Evolutionary conservation across 768 basidiomycete species (phyloP), one percentile per base, ranked within the genome.

Genomic region (Tylopilus sp.): DNA sequence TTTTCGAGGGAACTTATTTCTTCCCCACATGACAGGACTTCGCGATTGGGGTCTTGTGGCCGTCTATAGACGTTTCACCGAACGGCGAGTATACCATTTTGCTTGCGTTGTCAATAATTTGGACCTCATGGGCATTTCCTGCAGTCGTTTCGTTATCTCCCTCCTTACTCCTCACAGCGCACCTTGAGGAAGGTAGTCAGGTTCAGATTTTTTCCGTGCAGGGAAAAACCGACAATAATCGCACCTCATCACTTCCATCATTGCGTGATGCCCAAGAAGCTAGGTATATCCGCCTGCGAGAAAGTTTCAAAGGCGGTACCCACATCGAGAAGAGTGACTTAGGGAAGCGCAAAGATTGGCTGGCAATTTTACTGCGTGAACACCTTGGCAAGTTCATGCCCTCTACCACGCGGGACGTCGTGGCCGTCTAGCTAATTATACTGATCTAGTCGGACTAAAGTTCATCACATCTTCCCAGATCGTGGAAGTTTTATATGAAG

Each of bases 31-130:
- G 57, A 56, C 63, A 87, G 85, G 69, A 75, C 40, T 84, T 85
- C 66, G 80, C 84, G 13, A 73, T 90, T 48, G 90, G 89, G 6
- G 71, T 84, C 42, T 78, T 80, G 60, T 92, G 89, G 89, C 88
- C 89, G n/a, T 86, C 85, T 34, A 61, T 77, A 41, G 85, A 87
- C 9, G 49, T 85, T 50, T 64, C 81, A 25, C 76, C 75, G 47
- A 79, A 83, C 55, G 73, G 89, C 87, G 67, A 63, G 83, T 76
- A 54, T 50, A 50, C 37, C 38, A 14, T 51, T 52, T 36, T 52
- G 47, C 13, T 51, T 28, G 41, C 48, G 19, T 14, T 13, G 33
- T 50, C 34, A 36, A 50, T 69, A 53, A 64, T 29, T 25, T 51
- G 53, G 57, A 59, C 50, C 53, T 44, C 40, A 31, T 41, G 50